Conservation (phyloP, 2,329 filamentous ascomycete species). For the Scleromitrula shiraiana region DNA sequence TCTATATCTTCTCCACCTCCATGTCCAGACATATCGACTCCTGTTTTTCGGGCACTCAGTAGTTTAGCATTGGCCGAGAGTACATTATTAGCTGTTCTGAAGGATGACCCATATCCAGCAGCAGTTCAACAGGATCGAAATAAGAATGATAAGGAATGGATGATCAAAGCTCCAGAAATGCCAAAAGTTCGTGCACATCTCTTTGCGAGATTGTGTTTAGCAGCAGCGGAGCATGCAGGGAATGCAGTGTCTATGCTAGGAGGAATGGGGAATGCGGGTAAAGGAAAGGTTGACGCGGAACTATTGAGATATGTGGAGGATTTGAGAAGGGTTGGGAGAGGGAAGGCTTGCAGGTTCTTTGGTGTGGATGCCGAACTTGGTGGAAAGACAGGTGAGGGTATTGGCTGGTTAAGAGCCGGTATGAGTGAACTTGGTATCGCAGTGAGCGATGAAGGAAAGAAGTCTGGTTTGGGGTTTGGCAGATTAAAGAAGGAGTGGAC, state of each 20-base stretch:
- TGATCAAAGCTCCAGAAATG: slow-evolving; percentile 84
- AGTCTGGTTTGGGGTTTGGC: slow-evolving; percentile 45
- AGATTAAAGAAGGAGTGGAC: slow-evolving; percentile 66
- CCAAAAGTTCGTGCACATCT: slow-evolving; percentile 83
- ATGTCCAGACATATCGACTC: slow-evolving; percentile 45
- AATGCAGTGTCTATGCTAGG: slow-evolving; percentile 52
- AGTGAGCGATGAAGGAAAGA: slow-evolving; percentile 41
- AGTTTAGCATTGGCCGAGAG: slow-evolving; percentile 76
- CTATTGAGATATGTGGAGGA: slow-evolving; percentile 70
- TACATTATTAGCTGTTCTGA: slow-evolving; percentile 80
- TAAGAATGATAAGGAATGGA: slow-evolving; percentile 84
- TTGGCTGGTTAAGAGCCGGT: slow-evolving; percentile 79
- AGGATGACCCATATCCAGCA: slow-evolving; percentile 88
- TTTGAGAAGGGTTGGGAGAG: slow-evolving; percentile 64
- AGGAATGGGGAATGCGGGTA: slow-evolving; percentile 31
- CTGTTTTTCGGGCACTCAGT: slow-evolving; percentile 47
- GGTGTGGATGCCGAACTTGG: slow-evolving; percentile 81
- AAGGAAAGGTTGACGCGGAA: slow-evolving; percentile 52
- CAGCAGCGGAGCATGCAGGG: slow-evolving; percentile 78
- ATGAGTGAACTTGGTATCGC: slow-evolving; percentile 64
- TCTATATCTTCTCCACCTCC: slow-evolving; percentile 32
- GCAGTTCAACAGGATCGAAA: slow-evolving; percentile 76
- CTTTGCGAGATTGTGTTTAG: slow-evolving; percentile 79
- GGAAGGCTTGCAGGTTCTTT: slow-evolving; percentile 83
- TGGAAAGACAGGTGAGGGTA: slow-evolving; percentile 72